phyloP scores from a whole-genome alignment of 192 early-diverging fungal species.

The Rhizoclosmatium globosum region DNA sequence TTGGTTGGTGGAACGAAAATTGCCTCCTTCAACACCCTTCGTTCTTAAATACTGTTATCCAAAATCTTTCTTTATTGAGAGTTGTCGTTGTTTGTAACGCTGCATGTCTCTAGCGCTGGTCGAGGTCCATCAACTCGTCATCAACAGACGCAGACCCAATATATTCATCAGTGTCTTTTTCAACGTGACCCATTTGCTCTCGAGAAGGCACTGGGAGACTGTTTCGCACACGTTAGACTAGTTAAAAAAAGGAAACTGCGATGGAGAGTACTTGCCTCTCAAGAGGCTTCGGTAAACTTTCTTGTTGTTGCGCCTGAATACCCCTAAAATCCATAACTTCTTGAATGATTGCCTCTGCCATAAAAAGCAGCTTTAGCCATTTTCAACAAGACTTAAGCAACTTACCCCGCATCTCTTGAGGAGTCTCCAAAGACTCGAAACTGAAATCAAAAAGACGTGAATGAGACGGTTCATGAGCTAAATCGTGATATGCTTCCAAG shows the following conservation, averaged over 20 bases:
- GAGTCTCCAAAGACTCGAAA: conserved; percentile 78
- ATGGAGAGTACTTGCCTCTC: not conserved
- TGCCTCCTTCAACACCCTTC: not conserved
- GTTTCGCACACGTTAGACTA: not conserved
- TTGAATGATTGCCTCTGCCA: conserved; percentile 46
- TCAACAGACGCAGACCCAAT: conserved; percentile 52
- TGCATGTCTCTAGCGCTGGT: conserved; percentile 8
- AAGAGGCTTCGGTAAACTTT: conserved; percentile 39
- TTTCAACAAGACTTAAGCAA: not conserved
- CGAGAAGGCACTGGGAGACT: conserved; percentile 51
- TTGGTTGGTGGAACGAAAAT: not conserved
- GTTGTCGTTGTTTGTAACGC: not conserved
- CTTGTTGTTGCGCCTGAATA: conserved; percentile 43
- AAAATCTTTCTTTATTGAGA: too few species aligned
- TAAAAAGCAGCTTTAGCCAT: not conserved
- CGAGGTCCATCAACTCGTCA: conserved; percentile 50
- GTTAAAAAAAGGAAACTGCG: not conserved
- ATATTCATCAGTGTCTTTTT: conserved; percentile 47
- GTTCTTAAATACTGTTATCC: too few species aligned
- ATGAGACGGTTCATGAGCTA: conserved; percentile 84
- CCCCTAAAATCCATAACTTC: conserved; percentile 64
- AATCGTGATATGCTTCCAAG: conserved; percentile 90
- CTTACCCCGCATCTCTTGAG: conserved; percentile 81
- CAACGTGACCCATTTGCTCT: conserved; percentile 35
- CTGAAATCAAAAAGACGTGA: conserved; percentile 79